Conservation (phyloP, 192 early-diverging fungal species). For the Radiomyces spectabilis region DNA sequence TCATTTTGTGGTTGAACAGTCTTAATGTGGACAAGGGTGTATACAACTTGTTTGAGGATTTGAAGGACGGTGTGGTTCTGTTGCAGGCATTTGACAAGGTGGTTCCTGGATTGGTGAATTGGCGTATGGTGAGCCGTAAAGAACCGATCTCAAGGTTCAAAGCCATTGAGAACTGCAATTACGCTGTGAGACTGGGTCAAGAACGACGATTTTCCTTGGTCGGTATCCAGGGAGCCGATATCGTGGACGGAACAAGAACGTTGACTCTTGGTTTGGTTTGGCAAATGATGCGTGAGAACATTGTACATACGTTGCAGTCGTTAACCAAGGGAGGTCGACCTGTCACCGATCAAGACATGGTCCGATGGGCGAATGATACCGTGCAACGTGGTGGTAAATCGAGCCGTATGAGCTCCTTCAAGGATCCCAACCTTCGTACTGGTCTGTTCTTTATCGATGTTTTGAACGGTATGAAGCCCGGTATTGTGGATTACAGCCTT, state of each 20-base stretch:
- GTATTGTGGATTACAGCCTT: conserved; percentile 84
- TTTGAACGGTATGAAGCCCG: conserved; percentile 87
- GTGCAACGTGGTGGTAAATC: conserved; percentile 59
- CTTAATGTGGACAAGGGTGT: conserved; percentile 96
- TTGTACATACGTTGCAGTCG: conserved; percentile 86
- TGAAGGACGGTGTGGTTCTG: conserved; percentile 85
- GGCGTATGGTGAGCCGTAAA: conserved; percentile 83
- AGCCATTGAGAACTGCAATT: conserved; percentile 97
- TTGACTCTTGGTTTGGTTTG: conserved; percentile 90
- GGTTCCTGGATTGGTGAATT: conserved; percentile 82
- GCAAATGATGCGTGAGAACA: conserved; percentile 99
- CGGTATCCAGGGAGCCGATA: conserved; percentile 92
- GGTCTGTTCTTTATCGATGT: conserved; percentile 89
- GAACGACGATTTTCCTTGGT: conserved; percentile 83
- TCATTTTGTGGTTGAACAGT: conserved; percentile 96
- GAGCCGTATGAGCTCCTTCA: conserved; percentile 74
- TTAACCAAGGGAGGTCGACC: conserved; percentile 74
- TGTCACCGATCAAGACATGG: conserved; percentile 90
- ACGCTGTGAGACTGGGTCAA: conserved; percentile 84
- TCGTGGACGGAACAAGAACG: conserved; percentile 84
- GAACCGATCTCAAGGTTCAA: conserved; percentile 85
- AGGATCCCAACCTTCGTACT: conserved; percentile 68
- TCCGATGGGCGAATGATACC: conserved; percentile 90
- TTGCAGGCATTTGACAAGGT: conserved; percentile 96
- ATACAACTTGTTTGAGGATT: conserved; percentile 96